Conservation (phyloP, 768 basidiomycete species). For the Pluteus cervinus region DNA sequence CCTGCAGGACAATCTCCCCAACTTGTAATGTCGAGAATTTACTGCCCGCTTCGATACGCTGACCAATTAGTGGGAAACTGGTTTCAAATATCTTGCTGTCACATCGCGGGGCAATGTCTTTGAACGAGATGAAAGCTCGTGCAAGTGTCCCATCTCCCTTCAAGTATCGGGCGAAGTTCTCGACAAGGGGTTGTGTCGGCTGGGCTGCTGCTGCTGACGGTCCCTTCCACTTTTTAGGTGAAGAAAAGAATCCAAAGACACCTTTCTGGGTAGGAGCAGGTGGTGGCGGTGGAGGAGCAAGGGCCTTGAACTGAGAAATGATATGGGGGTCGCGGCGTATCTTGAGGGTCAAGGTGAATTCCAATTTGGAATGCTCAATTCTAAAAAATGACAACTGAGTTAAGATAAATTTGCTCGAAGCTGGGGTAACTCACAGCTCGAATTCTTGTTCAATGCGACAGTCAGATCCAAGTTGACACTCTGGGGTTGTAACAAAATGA, state of each 20-base stretch:
- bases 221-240: constrained; percentile 41
- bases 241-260: constrained; percentile 71
- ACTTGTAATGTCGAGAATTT: constrained; percentile 63
- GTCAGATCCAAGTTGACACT: constrained; percentile 52
- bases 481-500: constrained; percentile 89
- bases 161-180: constrained; percentile 79
- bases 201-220: constrained; percentile 33
- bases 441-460: constrained; percentile 82
- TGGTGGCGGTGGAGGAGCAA: constrained; percentile 39
- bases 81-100: constrained; percentile 84
- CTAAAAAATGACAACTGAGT: constrained; percentile 27
- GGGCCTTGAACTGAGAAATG: constrained; percentile 65
- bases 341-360: constrained; percentile 88
- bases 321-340: constrained; percentile 85
- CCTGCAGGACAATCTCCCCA: constrained; percentile 84
- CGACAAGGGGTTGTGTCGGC: constrained; percentile 42
- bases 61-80: constrained; percentile 74
- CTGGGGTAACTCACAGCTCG: constrained; percentile 66
- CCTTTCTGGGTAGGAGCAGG: constrained; percentile 49
- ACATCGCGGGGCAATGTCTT: constrained; percentile 77
- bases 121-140: constrained; percentile 83
- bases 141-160: constrained; percentile 86
- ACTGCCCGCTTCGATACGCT: constrained; percentile 51
- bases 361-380: constrained; percentile 90
- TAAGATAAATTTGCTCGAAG: background rate